phyloP scores from a whole-genome alignment of 176 grass and related monocot genomes.

The Alopecurus myosuroides region DNA sequence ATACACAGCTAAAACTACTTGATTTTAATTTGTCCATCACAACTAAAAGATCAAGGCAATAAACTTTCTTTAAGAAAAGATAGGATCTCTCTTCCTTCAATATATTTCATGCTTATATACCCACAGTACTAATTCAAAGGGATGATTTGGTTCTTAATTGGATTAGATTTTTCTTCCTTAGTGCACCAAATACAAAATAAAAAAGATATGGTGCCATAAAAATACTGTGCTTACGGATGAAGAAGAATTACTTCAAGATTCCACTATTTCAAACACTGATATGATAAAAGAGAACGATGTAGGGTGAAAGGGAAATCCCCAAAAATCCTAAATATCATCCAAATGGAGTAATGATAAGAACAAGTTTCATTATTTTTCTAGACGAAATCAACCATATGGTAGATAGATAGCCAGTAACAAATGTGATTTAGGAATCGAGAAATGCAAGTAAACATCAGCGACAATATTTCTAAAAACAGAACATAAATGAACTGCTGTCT shows the following conservation, averaged over 20 bases:
- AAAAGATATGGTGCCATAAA: not conserved
- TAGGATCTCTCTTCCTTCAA: not conserved
- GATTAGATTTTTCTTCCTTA: not conserved
- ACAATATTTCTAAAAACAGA: not conserved
- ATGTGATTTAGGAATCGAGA: not conserved
- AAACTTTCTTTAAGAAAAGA: not conserved
- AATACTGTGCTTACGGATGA: not conserved
- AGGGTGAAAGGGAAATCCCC: not conserved
- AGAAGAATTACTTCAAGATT: not conserved
- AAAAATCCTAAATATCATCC: not conserved
- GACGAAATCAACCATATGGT: not conserved
- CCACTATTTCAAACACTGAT: not conserved
- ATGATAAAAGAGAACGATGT: not conserved
- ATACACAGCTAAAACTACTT: not conserved
- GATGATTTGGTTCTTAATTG: not conserved
- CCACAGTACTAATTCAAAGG: not conserved
- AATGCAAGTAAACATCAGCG: not conserved
- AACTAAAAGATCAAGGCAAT: not conserved
- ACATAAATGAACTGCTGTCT: not conserved
- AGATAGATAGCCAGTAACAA: not conserved
- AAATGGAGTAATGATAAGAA: not conserved
- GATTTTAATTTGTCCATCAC: not conserved
- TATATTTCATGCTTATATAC: not conserved
- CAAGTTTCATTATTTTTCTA: not conserved
- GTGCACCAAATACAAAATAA: not conserved